Percentiles rank a stretch among this genome's conserved stretches.
These are phyloP conservation scores for Ambrosiella beaveri DNA, from an alignment of 2,329 filamentous ascomycete genomes.

Conservation along the genomic window DNA sequence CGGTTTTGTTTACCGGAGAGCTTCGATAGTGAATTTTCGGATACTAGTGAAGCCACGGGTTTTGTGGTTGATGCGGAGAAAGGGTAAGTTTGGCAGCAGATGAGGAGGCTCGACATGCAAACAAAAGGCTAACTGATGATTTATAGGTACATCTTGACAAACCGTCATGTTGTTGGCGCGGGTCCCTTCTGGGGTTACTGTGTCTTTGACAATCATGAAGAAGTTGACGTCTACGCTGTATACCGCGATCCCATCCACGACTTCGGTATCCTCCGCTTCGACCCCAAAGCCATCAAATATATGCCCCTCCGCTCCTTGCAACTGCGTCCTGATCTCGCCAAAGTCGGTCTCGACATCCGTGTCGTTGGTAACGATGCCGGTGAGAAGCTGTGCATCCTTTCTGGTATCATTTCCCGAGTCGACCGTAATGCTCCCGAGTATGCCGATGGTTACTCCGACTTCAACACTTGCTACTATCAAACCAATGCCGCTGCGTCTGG, in stretches of 20 bases:
- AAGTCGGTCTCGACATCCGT: slow-evolving; percentile 83
- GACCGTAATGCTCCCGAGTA: slow-evolving; percentile 97
- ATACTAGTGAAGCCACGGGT: slow-evolving; percentile 89
- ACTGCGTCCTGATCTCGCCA: slow-evolving; percentile 70
- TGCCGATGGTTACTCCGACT: slow-evolving; percentile 93
- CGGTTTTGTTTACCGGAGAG: slow-evolving; percentile 96
- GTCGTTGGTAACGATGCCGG: slow-evolving; percentile 97
- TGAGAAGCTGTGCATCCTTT: slow-evolving; percentile 94
- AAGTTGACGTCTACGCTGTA: slow-evolving; percentile 88
- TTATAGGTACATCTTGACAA: slow-evolving; percentile 59
- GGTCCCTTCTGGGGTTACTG: slow-evolving; percentile 97
- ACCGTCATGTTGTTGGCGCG: slow-evolving; percentile 82
- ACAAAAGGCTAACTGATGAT: background rate
- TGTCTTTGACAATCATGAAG: slow-evolving; percentile 96
- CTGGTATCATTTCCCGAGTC: slow-evolving; percentile 87
- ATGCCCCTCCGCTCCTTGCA: slow-evolving; percentile 73
- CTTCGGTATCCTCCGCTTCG: slow-evolving; percentile 91
- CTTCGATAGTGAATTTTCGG: slow-evolving; percentile 89
- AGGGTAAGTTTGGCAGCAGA: slow-evolving; percentile 36
- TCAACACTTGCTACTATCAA: slow-evolving; percentile 93
- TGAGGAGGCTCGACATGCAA: no score
- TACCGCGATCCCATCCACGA: slow-evolving; percentile 98
- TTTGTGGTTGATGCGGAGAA: slow-evolving; percentile 92
- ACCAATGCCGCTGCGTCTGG: slow-evolving; percentile 92
- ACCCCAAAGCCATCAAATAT: slow-evolving; percentile 91